phyloP scores from a whole-genome alignment of 257 asterid genomes.

The Ajuga chamaepitys region DNA sequence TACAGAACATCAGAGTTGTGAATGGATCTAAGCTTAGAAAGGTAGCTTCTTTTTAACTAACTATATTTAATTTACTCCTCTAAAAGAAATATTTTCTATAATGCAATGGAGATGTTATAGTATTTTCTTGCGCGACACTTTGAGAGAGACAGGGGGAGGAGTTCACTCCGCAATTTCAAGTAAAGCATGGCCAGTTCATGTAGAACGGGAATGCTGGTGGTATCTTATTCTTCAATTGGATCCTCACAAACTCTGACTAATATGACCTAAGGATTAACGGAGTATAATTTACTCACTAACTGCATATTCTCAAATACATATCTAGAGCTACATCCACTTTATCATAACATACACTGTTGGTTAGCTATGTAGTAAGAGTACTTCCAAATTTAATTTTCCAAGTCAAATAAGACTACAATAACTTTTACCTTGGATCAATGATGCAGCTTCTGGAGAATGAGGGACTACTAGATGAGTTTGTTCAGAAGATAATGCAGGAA shows the following conservation, averaged over 20 bases:
- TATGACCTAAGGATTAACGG: neutral
- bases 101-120: neutral
- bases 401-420: neutral
- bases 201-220: neutral
- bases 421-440: neutral
- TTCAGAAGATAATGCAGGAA: slow-evolving; percentile 25
- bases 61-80: neutral
- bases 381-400: neutral
- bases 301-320: neutral
- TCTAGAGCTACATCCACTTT: neutral
- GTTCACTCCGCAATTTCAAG: neutral
- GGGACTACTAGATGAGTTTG: slow-evolving; percentile 23
- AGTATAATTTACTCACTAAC: too few relatives aligned
- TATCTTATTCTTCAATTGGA: neutral
- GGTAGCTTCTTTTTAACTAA: slow-evolving; percentile 23
- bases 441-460: slow-evolving; percentile 41
- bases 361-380: too few relatives aligned
- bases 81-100: neutral
- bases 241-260: neutral
- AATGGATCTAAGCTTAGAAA: slow-evolving; percentile 53
- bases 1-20: slow-evolving; percentile 31
- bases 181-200: neutral
- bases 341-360: neutral
- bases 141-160: neutral
- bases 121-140: neutral